Base-by-base conservation (phyloP, 176 grass and related monocot genomes). In the Triticum timopheevii region DNA sequence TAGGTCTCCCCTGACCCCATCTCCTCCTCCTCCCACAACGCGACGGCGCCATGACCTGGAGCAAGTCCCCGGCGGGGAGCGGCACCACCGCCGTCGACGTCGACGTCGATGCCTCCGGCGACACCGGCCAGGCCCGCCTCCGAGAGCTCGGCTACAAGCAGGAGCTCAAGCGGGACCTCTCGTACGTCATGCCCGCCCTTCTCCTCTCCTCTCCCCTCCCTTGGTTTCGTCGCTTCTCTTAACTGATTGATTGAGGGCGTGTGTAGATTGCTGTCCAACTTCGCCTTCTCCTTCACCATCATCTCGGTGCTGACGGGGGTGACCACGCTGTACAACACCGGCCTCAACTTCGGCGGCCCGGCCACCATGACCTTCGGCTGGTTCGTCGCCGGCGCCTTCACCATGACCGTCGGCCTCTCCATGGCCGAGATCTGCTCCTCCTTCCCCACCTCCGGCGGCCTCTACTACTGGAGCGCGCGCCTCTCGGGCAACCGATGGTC, bases 371-470 rank as follows among this genome's bases (percentile, higher is more conserved):
- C 90, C n/a, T 98, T 84, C 64, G 96, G 93, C 12, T 98, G 96
- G 96, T 92, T 95, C 86, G 85, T 92, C 25, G 88, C 96, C 10
- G 93, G 96, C 16, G 77, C 80, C 39, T 98, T 98, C 90, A 96
- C 92, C 69, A 91, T 98, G 90, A 25, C 82, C 3, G 92, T 98
- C 2, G 96, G 93, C 0, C 63, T 91, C 13, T 93, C 93, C 74
- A 98, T 98, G 96, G 96, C 90, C 61, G 96, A 98, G 92, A 91
- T 98, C 34, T 98, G 96, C 86, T 98, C 96, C 22, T 92, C 96
- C n/a, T 98, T 88, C 89, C 96, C 96, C 0, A 98, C 96, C 27
- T 98, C 96, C 9, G 96, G 93, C 10, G 96, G 96, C 0, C 89
- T 98, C 65, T 98, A 98, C 90, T 98, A 92, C 90, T 98, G 93